These are phyloP conservation scores for Tricholoma flavovirens DNA, from an alignment of 768 basidiomycete genomes.

Conservation along the genomic window DNA sequence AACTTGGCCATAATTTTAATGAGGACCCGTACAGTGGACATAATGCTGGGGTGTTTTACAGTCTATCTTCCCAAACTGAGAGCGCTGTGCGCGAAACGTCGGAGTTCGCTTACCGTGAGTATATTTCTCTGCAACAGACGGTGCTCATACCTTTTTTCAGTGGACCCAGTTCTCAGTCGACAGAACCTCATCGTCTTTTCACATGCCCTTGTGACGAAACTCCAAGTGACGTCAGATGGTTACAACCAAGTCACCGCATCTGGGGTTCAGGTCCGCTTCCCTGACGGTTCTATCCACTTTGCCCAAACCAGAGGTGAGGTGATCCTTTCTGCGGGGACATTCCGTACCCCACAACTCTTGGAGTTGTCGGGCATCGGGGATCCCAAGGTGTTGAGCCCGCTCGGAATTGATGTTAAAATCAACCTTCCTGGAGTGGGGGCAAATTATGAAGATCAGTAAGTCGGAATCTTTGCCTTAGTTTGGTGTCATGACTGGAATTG, in stretches of 20 bases:
- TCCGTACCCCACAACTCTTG: constrained; percentile 32
- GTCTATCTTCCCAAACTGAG: constrained; percentile 21
- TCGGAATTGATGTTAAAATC: constrained; percentile 23
- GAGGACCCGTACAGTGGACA: constrained; percentile 23
- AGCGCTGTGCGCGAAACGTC: constrained; percentile 20
- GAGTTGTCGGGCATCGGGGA: constrained; percentile 30
- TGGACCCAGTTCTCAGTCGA: constrained; percentile 20
- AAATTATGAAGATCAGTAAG: constrained; percentile 31
- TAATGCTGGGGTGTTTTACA: constrained; percentile 24
- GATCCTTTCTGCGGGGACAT: constrained; percentile 23
- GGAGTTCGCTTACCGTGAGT: constrained; percentile 27
- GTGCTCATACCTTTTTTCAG: constrained; percentile 8
- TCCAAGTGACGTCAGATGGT: constrained; percentile 9
- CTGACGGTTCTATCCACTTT: constrained; percentile 16
- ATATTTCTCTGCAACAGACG: neutral
- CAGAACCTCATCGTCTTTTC: constrained; percentile 20
- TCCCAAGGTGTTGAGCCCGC: constrained; percentile 11
- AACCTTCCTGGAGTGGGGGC: constrained; percentile 28
- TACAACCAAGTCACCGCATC: constrained; percentile 9
- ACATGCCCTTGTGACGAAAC: constrained; percentile 19
- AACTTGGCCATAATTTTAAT: constrained; percentile 28
- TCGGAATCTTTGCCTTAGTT: neutral
- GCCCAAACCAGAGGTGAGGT: constrained; percentile 22
- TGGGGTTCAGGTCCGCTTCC: constrained; percentile 22
- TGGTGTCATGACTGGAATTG: neutral